phyloP scores from a whole-genome alignment of 371 early-diverging fungal species.

The Apophysomyces trapeziformis region DNA sequence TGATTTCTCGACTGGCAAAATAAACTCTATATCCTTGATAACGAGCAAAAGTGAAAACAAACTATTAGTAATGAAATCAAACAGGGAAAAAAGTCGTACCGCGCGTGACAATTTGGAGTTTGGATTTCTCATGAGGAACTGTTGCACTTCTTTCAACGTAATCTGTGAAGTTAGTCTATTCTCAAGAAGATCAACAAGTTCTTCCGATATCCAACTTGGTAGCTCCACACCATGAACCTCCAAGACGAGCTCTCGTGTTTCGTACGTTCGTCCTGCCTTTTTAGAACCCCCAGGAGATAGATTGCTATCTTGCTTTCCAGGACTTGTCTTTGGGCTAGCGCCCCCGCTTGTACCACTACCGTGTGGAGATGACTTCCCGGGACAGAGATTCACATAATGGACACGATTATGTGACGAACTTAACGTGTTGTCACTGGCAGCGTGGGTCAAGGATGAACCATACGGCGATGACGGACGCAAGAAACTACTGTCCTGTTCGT shows the following conservation, averaged over 20 bases:
- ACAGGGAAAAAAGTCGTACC: slow-evolving; percentile 36
- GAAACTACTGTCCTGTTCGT: neutral
- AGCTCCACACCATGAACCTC: slow-evolving; percentile 80
- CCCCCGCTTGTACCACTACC: slow-evolving; percentile 16
- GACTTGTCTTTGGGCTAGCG: slow-evolving; percentile 20
- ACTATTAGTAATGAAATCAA: neutral
- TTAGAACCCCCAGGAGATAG: slow-evolving; percentile 5
- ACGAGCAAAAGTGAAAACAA: slow-evolving; percentile 11
- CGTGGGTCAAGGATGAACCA: slow-evolving; percentile 4
- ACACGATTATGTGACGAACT: slow-evolving; percentile 23
- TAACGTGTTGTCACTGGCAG: slow-evolving; percentile 17
- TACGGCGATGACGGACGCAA: slow-evolving; percentile 1
- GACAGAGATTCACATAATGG: slow-evolving; percentile 22
- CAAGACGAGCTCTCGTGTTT: slow-evolving; percentile 64
- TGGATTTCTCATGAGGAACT: slow-evolving; percentile 74
- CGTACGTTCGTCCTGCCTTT: slow-evolving; percentile 20
- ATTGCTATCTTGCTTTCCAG: slow-evolving; percentile 10
- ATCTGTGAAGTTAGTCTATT: slow-evolving; percentile 62
- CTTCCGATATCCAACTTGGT: slow-evolving; percentile 66
- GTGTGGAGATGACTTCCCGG: slow-evolving; percentile 33
- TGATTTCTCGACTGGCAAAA: slow-evolving; percentile 61
- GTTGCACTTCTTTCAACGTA: slow-evolving; percentile 69
- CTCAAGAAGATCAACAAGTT: slow-evolving; percentile 72
- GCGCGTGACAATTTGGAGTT: slow-evolving; percentile 66
- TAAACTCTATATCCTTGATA: slow-evolving; percentile 65